These are phyloP conservation scores for Macadamia integrifolia DNA, from an alignment of 164 flowering plant genomes.

Conservation along the genomic window DNA sequence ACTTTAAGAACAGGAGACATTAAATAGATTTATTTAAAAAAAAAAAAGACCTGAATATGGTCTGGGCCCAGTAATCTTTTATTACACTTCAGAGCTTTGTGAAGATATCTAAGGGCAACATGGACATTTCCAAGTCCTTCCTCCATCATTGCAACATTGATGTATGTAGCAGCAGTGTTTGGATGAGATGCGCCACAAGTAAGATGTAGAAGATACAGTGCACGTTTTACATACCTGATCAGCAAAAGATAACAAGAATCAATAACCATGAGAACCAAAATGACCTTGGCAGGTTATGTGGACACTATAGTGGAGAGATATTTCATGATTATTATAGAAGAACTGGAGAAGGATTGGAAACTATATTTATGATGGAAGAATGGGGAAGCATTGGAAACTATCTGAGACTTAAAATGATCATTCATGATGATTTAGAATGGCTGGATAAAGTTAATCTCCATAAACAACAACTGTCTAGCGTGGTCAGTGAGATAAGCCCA, in stretches of 20 bases:
- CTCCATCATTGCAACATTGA: conserved; percentile 99
- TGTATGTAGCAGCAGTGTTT: conserved; percentile 98
- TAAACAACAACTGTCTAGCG: too few species aligned
- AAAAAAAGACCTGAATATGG: conserved; percentile 78
- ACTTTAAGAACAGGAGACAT: not conserved
- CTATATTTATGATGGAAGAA: not conserved
- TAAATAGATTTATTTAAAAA: conserved; percentile 4
- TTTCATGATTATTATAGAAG: not conserved
- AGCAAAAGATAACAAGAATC: conserved; percentile 5
- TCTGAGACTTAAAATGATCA: not conserved
- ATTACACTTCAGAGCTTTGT: conserved; percentile 96
- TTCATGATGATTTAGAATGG: not conserved
- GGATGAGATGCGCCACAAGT: conserved; percentile 99
- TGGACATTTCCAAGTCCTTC: conserved; percentile 99
- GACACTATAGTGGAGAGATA: not conserved
- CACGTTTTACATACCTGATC: conserved; percentile 93
- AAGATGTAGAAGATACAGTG: conserved; percentile 86
- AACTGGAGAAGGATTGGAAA: not conserved
- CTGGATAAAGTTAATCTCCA: too few species aligned
- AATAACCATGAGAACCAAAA: conserved; percentile 2
- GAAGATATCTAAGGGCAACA: conserved; percentile 96
- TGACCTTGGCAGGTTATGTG: not conserved
- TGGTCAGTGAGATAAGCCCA: too few species aligned
- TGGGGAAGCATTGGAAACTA: not conserved
- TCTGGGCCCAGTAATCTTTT: conserved; percentile 95